Conservation (phyloP, 495 filamentous ascomycete species). For the Daldinia vernicosa region DNA sequence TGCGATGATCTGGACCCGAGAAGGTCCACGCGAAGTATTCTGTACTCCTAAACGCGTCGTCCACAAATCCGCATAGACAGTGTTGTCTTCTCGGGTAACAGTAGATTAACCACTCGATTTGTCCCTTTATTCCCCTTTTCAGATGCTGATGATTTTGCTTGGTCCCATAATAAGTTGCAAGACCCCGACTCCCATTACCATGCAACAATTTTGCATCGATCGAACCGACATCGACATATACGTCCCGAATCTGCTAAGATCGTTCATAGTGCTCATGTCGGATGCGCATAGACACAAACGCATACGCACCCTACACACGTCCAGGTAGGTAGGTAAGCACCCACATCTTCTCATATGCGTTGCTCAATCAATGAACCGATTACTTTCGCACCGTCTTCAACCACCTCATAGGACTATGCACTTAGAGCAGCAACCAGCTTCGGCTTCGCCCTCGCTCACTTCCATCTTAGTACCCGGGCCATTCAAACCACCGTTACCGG, state of each 20-base stretch:
- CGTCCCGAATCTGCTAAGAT: slow-evolving; percentile 35
- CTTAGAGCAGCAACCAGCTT: slow-evolving; percentile 82
- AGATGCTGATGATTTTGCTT: slow-evolving; percentile 40
- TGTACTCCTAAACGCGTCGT: slow-evolving; percentile 35
- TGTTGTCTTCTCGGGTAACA: slow-evolving; percentile 27
- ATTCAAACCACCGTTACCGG: slow-evolving; percentile 66
- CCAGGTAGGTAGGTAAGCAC: slow-evolving; percentile 14
- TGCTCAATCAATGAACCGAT: slow-evolving; percentile 15
- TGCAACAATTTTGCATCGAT: slow-evolving; percentile 41
- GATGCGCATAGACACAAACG: slow-evolving; percentile 17
- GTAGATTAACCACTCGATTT: slow-evolving; percentile 36
- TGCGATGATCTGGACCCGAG: slow-evolving; percentile 37
- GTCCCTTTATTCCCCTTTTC: slow-evolving; percentile 31
- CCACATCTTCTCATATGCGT: slow-evolving; percentile 30
- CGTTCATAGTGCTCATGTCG: slow-evolving; percentile 34
- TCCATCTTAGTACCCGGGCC: slow-evolving; percentile 78
- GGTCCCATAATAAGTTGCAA: slow-evolving; percentile 36
- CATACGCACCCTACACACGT: slow-evolving; percentile 12
- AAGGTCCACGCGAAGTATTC: slow-evolving; percentile 35
- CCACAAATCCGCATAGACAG: slow-evolving; percentile 40
- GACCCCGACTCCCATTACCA: slow-evolving; percentile 42
- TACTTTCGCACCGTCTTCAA: slow-evolving; percentile 7
- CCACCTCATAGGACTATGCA: slow-evolving; percentile 86
- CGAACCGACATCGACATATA: slow-evolving; percentile 35
- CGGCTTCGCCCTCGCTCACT: slow-evolving; percentile 73